Evolutionary conservation across 23 red algal species (phyloP).

Genomic region (Chondrus crispus): DNA sequence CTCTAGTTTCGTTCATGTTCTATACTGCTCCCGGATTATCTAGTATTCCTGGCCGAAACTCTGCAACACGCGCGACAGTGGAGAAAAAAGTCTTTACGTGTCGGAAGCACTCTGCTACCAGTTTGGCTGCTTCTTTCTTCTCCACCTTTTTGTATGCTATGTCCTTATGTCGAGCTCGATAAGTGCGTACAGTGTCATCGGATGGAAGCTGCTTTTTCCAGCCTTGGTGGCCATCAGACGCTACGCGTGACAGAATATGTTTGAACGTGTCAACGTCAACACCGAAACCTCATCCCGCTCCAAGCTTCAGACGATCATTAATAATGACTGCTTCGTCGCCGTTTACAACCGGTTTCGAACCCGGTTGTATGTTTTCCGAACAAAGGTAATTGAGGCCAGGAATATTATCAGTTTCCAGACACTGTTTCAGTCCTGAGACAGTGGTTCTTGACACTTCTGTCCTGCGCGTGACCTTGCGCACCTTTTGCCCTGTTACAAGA

Average conservation of each 20-base stretch:
- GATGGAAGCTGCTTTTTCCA: background rate
- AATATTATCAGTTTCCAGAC: too few relatives aligned
- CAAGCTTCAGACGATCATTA: background rate
- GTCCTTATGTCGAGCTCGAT: background rate
- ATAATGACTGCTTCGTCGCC: background rate
- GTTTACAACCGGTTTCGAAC: too few relatives aligned
- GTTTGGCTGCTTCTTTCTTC: background rate
- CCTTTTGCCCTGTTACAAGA: too few relatives aligned
- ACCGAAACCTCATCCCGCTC: background rate
- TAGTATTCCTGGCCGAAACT: background rate
- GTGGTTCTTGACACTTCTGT: too few relatives aligned
- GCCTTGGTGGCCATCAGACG: background rate
- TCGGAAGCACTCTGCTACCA: background rate
- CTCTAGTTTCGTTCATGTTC: slow-evolving; percentile 8
- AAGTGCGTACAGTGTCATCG: background rate
- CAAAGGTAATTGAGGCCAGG: too few relatives aligned
- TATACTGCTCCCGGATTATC: background rate
- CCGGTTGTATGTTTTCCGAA: too few relatives aligned
- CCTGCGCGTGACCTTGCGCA: too few relatives aligned
- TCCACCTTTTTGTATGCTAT: background rate
- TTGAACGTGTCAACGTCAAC: background rate
- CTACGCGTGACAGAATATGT: background rate
- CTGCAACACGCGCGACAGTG: background rate
- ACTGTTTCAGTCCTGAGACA: too few relatives aligned
- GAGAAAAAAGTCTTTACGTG: background rate